Evolutionary conservation across 208 protist species (phyloP), one percentile per base, ranked within the genome.

Genomic region (Leishmania gerbilli): DNA sequence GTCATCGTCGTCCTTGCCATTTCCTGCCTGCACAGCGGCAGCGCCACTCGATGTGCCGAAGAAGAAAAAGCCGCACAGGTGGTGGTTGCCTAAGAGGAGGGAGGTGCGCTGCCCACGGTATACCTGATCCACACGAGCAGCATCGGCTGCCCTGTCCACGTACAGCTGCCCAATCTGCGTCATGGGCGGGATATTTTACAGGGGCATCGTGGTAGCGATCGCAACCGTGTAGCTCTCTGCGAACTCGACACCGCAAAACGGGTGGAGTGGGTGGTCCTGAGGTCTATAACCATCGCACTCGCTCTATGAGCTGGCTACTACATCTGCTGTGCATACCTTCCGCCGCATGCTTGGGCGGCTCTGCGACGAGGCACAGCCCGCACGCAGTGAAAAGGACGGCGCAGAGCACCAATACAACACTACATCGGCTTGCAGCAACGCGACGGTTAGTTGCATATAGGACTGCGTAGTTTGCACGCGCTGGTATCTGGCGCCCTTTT

Each of bases 101-200:
- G 83, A 83, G 64, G 65, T 76, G 69, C 79, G 87, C 56, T 80
- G 76, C 34, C 71, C 82, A 40, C 67, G 80, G 40, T 79, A 82
- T 42, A 83, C 76, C 15, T 87, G 81, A 47, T 90, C 87, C 42
- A 90, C 74, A 53, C 87, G 87, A 53, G 85, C 51, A 3, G 56
- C 71, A 19, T 71, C 76, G 13, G 71, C 55, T 24, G 51, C 47
- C 0, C 34, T 31, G 67, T 90, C 85, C 31, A 90, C 84, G 78
- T 85, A 90, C 13, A 90, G 77, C 45, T 85, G 77, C 3, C 87
- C 87, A 34, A 71, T 83, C 60, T 89, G 85, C 7, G 87, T 83
- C 7, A 89, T 37, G 6, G 87, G 87, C 1, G 51, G 0, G 19
- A 40, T 42, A 37, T 62, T 49, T 3, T 60, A 37, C 9, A 82